These are phyloP conservation scores for Candida coleopterorum DNA, from an alignment of 805 yeast species.

Conservation along the genomic window DNA sequence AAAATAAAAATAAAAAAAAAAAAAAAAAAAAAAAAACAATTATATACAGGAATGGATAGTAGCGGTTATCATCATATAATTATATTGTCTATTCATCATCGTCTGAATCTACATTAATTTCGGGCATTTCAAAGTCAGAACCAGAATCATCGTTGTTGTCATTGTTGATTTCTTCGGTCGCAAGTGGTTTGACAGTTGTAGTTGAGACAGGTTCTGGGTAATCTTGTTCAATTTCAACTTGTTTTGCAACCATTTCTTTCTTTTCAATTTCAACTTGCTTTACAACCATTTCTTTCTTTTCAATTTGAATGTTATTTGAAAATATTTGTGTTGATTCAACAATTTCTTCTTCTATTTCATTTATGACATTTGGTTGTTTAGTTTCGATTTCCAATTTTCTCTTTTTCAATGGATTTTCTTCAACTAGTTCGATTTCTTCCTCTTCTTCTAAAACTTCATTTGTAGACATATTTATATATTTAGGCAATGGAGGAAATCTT, in stretches of 20 bases:
- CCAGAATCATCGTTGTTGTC: conserved; percentile 21
- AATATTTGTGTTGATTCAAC: conserved; percentile 6
- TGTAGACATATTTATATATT: conserved; percentile 12
- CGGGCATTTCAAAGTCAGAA: conserved; percentile 52
- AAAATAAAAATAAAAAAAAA: background rate
- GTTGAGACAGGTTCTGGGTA: conserved; percentile 3
- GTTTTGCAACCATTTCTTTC: background rate
- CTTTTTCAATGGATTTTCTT: conserved; percentile 27
- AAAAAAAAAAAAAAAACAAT: background rate
- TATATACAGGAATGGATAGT: background rate
- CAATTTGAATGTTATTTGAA: conserved; percentile 5
- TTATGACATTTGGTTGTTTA: background rate
- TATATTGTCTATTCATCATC: conserved; percentile 25
- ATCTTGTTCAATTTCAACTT: background rate
- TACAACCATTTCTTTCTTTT: conserved; percentile 6
- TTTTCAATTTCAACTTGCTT: conserved; percentile 9
- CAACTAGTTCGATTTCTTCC: conserved; percentile 21
- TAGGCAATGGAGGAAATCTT: conserved; percentile 56
- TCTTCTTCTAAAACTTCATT: conserved; percentile 32
- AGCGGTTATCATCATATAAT: background rate
- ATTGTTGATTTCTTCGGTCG: background rate
- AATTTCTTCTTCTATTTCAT: background rate
- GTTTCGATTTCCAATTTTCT: conserved; percentile 8
- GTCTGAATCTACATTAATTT: conserved; percentile 39
- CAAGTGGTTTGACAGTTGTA: background rate